A percentile compares a stretch with the other conserved stretches of the same genome.
These are phyloP conservation scores for Lepidium didymum DNA, from an alignment of 345 rosid genomes.

Conservation along the genomic window DNA sequence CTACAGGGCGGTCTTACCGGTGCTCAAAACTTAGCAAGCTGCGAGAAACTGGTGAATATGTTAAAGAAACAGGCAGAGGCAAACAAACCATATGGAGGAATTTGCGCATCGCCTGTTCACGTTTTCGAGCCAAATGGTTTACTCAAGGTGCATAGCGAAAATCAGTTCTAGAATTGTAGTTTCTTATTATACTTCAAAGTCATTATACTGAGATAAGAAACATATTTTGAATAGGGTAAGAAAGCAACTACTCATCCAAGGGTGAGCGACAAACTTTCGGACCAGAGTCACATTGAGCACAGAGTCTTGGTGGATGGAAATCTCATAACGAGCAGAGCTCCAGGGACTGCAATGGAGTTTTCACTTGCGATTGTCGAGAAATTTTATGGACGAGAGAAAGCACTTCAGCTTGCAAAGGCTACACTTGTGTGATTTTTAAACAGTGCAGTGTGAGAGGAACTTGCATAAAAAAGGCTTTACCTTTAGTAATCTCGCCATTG, in stretches of 20 bases:
- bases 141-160: conserved; percentile 51
- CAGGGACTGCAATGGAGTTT: conserved; percentile 89
- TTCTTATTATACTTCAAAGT: not conserved
- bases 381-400: conserved; percentile 67
- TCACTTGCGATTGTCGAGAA: conserved; percentile 85
- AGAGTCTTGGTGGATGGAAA: conserved; percentile 90
- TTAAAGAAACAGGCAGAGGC: conserved; percentile 71
- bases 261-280: conserved; percentile 66
- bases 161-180: not conserved
- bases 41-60: conserved; percentile 66
- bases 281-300: conserved; percentile 60
- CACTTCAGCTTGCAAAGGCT: conserved; percentile 62
- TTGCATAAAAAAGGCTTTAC: not conserved
- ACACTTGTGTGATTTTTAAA: conserved; percentile 38
- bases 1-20: conserved; percentile 84
- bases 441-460: not conserved
- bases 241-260: conserved; percentile 84
- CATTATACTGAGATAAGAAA: not conserved
- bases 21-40: conserved; percentile 67
- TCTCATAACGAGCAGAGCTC: conserved; percentile 87
- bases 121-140: conserved; percentile 86
- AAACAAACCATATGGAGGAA: conserved; percentile 77
- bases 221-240: conserved; percentile 56
- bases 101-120: conserved; percentile 86
- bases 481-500: not conserved